Base-by-base conservation (phyloP, 176 grass and related monocot genomes). In the Hordeum marinum region DNA sequence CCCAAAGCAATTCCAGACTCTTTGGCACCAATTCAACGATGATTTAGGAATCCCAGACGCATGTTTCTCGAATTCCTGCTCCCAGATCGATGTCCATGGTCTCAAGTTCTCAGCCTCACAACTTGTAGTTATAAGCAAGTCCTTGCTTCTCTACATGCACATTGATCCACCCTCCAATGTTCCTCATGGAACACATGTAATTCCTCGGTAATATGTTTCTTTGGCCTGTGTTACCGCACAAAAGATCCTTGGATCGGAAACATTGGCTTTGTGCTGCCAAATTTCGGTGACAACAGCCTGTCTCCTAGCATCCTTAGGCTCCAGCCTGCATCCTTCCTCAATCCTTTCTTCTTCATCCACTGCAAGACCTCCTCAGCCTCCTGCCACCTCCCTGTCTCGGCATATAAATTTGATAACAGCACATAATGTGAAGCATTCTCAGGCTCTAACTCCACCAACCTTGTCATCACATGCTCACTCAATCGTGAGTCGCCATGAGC, bases 271-370 rank as follows among this genome's bases (percentile, higher is more conserved):
- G 26, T 48, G 45, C 72, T 75, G 15, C 15, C 72, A 52, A 18
- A 75, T 17, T 75, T 52, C 15, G 25, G 43, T 52, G 43, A 11
- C 72, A 75, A 52, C 72, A 31, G 25, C 45, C 72, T 84, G 45
- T 83, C 74, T 42, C 78, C 88, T 83, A 80, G 74, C 75, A 89
- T 87, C 36, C 71, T 70, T 62, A 91, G 80, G 75, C 84, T 93
- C 94, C 86, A 86, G n/a, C 89, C 94, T 18, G 88, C 85, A 76
- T 96, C 80, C 87, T 96, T 96, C 70, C 45, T 57, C 84, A 93
- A 67, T 8, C 94, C 43, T 39, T 75, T 85, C 82, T 83, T 74
- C 73, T 86, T 96, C 84, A 89, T 88, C 72, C 52, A 54, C 63
- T 88, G 77, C 74, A 92, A 68, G 72, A 93, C 57, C 37, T 83